These are phyloP conservation scores for Neurospora sublineolata DNA, from an alignment of 495 filamentous ascomycete genomes.

Conservation along the genomic window DNA sequence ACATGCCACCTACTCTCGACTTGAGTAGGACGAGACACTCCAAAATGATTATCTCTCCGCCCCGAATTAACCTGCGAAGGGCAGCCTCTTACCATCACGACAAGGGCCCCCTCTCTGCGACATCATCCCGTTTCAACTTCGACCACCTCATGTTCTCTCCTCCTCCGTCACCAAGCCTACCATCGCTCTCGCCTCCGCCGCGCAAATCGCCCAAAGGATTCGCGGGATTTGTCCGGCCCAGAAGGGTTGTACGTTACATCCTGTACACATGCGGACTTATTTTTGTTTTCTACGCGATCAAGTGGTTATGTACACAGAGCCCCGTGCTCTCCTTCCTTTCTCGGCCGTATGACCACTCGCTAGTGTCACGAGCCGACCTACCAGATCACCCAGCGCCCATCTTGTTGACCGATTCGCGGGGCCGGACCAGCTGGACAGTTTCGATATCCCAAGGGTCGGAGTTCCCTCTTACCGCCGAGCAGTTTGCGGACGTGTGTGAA, in stretches of 20 bases:
- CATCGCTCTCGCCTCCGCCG: slow-evolving; percentile 50
- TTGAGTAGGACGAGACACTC: slow-evolving; percentile 34
- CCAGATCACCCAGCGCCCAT: slow-evolving; percentile 49
- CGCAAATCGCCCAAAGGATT: slow-evolving; percentile 35
- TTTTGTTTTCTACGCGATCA: slow-evolving; percentile 24
- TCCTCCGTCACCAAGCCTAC: slow-evolving; percentile 52
- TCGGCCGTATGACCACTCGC: slow-evolving; percentile 29
- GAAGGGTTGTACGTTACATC: slow-evolving; percentile 35
- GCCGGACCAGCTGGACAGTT: slow-evolving; percentile 55
- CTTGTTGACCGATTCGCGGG: slow-evolving; percentile 43
- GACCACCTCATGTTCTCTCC: slow-evolving; percentile 52
- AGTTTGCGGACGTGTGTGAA: slow-evolving; percentile 50
- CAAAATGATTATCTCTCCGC: slow-evolving; percentile 38
- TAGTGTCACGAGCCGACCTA: slow-evolving; percentile 37
- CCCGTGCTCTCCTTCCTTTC: slow-evolving; percentile 15
- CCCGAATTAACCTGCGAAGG: slow-evolving; percentile 39
- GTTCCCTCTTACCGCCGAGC: slow-evolving; percentile 46
- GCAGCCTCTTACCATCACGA: slow-evolving; percentile 38
- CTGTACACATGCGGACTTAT: slow-evolving; percentile 30
- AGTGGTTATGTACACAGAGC: slow-evolving; percentile 13
- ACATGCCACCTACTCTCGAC: slow-evolving; percentile 40
- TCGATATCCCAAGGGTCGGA: slow-evolving; percentile 46
- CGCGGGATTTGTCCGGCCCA: slow-evolving; percentile 25
- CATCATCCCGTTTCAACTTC: slow-evolving; percentile 47
- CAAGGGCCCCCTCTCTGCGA: slow-evolving; percentile 38